A percentile compares a stretch with the other conserved stretches of the same genome.
Evolutionary conservation across 331 rosid species (phyloP).

Genomic region (Quercus tomentella): DNA sequence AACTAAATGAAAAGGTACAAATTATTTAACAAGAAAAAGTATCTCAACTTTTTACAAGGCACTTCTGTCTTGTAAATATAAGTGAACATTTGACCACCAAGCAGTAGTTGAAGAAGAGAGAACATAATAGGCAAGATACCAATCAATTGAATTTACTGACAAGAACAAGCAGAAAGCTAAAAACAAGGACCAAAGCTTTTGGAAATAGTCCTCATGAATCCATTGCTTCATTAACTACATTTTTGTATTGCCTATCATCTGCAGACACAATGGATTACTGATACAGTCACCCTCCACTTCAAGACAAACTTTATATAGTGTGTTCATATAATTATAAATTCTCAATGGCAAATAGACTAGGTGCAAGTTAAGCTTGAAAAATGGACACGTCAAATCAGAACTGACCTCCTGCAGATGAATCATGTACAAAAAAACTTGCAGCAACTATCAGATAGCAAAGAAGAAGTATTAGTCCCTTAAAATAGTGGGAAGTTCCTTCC

Average conservation of each 20-base stretch:
- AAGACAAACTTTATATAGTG: not conserved
- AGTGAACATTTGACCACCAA: not conserved
- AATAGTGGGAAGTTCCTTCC: conserved; percentile 88
- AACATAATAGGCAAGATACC: not conserved
- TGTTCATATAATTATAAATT: not conserved
- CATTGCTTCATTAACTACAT: not conserved
- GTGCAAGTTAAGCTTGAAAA: not conserved
- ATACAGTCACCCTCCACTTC: too few species aligned
- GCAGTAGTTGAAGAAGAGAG: not conserved
- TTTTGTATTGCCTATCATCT: not conserved
- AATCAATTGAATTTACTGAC: not conserved
- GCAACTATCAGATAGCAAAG: conserved; percentile 82
- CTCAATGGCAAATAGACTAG: too few species aligned
- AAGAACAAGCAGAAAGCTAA: conserved; percentile 1
- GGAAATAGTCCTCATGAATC: not conserved
- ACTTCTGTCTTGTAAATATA: not conserved
- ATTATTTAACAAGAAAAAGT: not conserved
- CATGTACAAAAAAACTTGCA: conserved; percentile 81
- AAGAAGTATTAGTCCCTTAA: conserved; percentile 78
- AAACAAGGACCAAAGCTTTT: not conserved
- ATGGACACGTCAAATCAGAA: not conserved
- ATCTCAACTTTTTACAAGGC: not conserved
- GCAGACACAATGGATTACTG: not conserved
- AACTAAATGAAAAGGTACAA: not conserved
- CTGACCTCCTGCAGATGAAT: conserved; percentile 30